These are phyloP conservation scores for Dioszegia aurantiaca DNA, from an alignment of 768 basidiomycete species.

Conservation along the genomic window DNA sequence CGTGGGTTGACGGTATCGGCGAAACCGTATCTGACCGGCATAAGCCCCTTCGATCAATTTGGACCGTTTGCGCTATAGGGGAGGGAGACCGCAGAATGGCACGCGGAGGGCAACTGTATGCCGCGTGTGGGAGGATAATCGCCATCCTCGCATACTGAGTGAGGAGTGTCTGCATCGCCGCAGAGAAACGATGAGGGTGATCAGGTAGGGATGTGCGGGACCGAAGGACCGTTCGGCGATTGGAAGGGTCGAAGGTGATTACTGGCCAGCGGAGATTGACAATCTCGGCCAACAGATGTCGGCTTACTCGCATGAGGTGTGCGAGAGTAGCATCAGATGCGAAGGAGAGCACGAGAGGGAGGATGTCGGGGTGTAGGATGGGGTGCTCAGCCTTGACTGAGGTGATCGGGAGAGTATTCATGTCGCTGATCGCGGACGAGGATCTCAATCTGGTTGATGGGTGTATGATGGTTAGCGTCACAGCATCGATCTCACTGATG, in stretches of 20 bases:
- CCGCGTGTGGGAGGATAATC: conserved; percentile 5
- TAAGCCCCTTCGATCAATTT: neutral
- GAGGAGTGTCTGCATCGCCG: neutral
- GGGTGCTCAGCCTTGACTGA: neutral
- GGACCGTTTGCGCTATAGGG: neutral
- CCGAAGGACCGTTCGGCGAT: neutral
- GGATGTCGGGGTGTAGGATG: conserved; percentile 8
- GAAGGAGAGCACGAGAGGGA: conserved; percentile 6
- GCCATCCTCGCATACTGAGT: conserved; percentile 4
- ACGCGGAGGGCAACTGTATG: conserved; percentile 1
- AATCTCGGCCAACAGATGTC: neutral
- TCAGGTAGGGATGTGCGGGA: neutral
- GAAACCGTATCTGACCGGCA: neutral
- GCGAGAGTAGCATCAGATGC: conserved; percentile 1
- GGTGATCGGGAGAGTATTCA: neutral
- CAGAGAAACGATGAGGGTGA: neutral
- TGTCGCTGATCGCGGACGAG: too few species aligned
- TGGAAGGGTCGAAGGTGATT: neutral
- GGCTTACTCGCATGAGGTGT: conserved; percentile 3
- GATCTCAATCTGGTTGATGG: too few species aligned
- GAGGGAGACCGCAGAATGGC: neutral
- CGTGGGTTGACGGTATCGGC: too few species aligned
- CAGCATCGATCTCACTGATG: too few species aligned
- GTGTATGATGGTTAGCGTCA: too few species aligned
- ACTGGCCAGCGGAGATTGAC: neutral